Evolutionary conservation across 2,329 filamentous ascomycete genomes (phyloP).

Genomic region (Pestalotiopsis sp.): DNA sequence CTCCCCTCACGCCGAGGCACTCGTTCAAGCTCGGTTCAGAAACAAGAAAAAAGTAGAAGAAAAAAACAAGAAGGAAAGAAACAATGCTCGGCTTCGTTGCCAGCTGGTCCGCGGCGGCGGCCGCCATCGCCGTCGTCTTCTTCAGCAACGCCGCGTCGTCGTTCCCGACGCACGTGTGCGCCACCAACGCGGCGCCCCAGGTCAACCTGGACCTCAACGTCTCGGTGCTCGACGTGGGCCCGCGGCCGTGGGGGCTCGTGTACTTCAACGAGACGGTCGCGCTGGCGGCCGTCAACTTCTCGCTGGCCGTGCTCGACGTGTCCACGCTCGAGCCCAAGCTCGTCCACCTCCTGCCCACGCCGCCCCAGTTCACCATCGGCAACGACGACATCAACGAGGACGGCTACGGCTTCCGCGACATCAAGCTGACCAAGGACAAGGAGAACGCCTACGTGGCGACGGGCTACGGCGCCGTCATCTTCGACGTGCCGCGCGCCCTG

Average conservation of each 20-base stretch:
- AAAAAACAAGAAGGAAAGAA: neutral
- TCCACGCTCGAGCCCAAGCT: neutral
- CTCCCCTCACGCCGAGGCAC: neutral
- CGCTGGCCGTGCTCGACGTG: neutral
- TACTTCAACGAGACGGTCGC: conserved; percentile 8
- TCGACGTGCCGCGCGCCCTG: neutral
- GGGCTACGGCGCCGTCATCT: conserved; percentile 10
- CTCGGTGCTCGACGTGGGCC: neutral
- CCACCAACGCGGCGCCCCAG: conserved; percentile 9
- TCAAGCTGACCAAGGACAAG: conserved; percentile 3
- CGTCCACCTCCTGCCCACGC: neutral
- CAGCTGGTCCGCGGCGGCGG: conserved; percentile 1
- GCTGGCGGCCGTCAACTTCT: conserved; percentile 11
- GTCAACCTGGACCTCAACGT: neutral
- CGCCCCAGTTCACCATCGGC: neutral
- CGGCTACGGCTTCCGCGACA: conserved; percentile 8
- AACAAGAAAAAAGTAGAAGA: neutral
- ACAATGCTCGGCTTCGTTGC: conserved; percentile 3
- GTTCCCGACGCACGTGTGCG: conserved; percentile 10
- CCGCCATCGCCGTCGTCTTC: conserved; percentile 5
- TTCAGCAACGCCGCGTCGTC: neutral
- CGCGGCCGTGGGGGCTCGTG: conserved; percentile 2
- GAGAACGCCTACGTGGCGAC: conserved; percentile 3
- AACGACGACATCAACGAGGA: conserved; percentile 4
- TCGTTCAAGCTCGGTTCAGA: neutral